Evolutionary conservation across 805 yeast species (phyloP).

Genomic region (Candida rishiriensis): DNA sequence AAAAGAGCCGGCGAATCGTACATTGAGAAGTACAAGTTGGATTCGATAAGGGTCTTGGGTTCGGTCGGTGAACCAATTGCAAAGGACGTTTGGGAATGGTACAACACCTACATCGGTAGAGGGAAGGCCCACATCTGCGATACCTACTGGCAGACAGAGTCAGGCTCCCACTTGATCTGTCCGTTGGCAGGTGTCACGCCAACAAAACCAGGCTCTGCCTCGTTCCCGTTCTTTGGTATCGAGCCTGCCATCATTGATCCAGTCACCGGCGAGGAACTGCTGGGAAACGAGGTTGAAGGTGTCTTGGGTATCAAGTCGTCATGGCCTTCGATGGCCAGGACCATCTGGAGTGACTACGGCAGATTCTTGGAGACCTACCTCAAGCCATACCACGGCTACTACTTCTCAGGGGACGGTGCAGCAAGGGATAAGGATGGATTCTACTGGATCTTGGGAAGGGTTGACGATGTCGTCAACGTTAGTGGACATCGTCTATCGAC

Average conservation of each 20-base stretch:
- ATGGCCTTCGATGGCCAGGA: conserved; percentile 99
- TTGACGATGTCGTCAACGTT: conserved; percentile 97
- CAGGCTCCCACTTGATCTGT: conserved; percentile 92
- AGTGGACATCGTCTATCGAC: conserved; percentile 98
- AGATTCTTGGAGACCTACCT: conserved; percentile 89
- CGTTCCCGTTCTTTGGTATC: conserved; percentile 94
- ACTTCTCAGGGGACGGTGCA: conserved; percentile 98
- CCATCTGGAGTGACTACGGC: conserved; percentile 84
- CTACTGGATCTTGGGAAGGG: conserved; percentile 97
- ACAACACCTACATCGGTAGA: conserved; percentile 86
- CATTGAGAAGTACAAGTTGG: conserved; percentile 75
- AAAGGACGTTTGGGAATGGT: conserved; percentile 98
- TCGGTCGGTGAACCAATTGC: conserved; percentile 99
- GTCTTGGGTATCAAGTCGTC: conserved; percentile 84
- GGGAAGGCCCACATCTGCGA: conserved; percentile 86
- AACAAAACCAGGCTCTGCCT: conserved; percentile 96
- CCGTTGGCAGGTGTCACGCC: conserved; percentile 94
- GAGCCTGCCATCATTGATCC: conserved; percentile 92
- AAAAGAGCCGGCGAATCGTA: conserved; percentile 77
- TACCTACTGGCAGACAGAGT: conserved; percentile 99
- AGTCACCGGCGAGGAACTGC: conserved; percentile 77
- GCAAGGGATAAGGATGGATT: conserved; percentile 95
- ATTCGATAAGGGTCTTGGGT: conserved; percentile 87
- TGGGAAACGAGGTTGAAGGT: conserved; percentile 92
- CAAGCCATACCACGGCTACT: conserved; percentile 87